Conservation (phyloP, 306 rosid genomes). For the Macrotyloma uniflorum region DNA sequence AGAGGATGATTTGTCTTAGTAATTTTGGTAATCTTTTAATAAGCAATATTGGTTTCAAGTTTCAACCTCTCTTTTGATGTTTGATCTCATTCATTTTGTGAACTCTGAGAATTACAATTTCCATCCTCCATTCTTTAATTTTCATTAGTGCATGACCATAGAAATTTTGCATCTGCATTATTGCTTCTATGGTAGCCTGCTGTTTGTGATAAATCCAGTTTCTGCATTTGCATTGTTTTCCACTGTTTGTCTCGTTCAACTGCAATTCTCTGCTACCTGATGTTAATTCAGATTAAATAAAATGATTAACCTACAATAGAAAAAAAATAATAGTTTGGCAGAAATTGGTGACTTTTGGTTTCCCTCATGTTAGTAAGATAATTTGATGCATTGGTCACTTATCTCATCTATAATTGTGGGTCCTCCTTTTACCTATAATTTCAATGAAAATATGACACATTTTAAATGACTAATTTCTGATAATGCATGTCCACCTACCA, state of each 20-base stretch:
- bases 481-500: constrained; percentile 34
- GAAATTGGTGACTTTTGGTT: constrained; percentile 30
- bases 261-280: neutral
- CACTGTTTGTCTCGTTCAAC: constrained; percentile 5
- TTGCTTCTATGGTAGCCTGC: neutral
- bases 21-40: neutral
- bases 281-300: neutral
- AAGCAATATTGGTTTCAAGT: neutral
- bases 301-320: neutral
- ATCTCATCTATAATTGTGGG: constrained; percentile 20
- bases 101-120: neutral
- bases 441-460: constrained; percentile 10
- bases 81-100: constrained; percentile 20
- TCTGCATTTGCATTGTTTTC: constrained; percentile 24
- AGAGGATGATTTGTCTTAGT: neutral
- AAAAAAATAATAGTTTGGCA: constrained; percentile 16
- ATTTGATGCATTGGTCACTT: constrained; percentile 41
- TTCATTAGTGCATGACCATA: neutral
- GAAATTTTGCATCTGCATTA: constrained; percentile 28
- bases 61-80: neutral
- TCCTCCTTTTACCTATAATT: constrained; percentile 33
- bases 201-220: constrained; percentile 1
- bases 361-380: constrained; percentile 21
- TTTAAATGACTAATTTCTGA: constrained; percentile 32
- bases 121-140: neutral